Percentiles rank a stretch among this genome's conserved stretches.
These are phyloP conservation scores for Tillandsia fasciculata DNA, from an alignment of 176 grass and related monocot species.

Conservation along the genomic window DNA sequence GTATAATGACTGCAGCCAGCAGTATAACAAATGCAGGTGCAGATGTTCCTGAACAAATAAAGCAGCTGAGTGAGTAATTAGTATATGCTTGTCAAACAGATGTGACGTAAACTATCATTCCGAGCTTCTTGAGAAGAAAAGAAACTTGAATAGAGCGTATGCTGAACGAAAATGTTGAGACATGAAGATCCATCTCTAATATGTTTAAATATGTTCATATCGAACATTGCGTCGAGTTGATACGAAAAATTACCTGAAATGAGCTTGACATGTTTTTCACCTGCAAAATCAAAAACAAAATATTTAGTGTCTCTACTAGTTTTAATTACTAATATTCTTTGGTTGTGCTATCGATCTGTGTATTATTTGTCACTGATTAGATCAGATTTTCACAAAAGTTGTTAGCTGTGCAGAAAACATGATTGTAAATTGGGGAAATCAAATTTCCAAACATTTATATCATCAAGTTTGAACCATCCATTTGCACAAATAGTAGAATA, in stretches of 20 bases:
- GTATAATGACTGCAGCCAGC: no score
- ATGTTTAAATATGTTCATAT: background rate
- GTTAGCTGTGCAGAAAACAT: no score
- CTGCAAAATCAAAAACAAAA: constrained; percentile 30
- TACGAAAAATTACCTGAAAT: constrained; percentile 26
- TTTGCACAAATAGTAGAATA: no score
- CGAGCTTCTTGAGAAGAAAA: background rate
- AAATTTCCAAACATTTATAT: no score
- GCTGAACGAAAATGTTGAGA: background rate
- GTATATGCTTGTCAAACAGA: background rate
- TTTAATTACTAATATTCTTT: background rate
- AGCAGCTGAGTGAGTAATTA: background rate
- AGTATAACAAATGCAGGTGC: constrained; percentile 5
- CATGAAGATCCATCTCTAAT: background rate
- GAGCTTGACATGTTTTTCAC: constrained; percentile 12
- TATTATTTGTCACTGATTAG: background rate
- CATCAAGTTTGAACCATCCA: no score
- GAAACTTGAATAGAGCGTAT: background rate
- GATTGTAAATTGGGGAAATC: no score
- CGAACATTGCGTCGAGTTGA: background rate
- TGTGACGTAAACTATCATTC: background rate
- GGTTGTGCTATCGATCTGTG: background rate
- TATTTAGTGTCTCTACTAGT: background rate
- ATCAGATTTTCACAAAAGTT: no score
- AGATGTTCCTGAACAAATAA: constrained; percentile 16